Evolutionary conservation across 495 filamentous ascomycete species (phyloP), one percentile per base, ranked within the genome.

Genomic region (Usnea hakonensis): DNA sequence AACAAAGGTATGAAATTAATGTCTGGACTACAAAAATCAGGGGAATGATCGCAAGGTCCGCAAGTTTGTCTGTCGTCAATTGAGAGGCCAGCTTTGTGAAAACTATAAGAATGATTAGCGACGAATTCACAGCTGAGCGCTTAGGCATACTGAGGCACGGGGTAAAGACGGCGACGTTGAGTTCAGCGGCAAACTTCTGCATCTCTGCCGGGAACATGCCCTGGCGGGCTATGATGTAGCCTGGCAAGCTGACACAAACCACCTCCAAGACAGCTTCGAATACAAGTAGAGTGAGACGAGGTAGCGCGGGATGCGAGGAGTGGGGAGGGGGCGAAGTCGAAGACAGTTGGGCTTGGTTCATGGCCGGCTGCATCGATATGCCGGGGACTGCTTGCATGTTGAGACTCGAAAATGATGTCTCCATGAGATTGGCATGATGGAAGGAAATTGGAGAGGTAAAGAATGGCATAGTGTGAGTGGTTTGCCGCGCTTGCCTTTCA

Each of bases 71-170:
- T 52, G 91, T 87, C 33, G 87, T 96, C 57, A 98, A 80, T 75
- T 98, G 94, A 8, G 89, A 93, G n/a, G 93, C 94, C 28, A 98
- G 81, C 75, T 97, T 98, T 33, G 89, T 96, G 78, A 97, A 98
- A 71, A 98, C 91, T 96, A 65, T 26, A 62, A 30, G 55, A 64
- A 23, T 26, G 37, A n/a, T 60, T 21, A 60, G 55, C 16, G 9
- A 19, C 19, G 3, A 28, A 28, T 23, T 32, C 28, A 2, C 30
- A 37, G 37, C 38, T n/a, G 36, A 43, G 13, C 28, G 23, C 2
- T 37, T 37, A 16, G 37, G 73, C 90, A 64, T 87, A 96, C 91
- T 95, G 64, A 98, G 84, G 69, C 95, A 97, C 59, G 94, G 94
- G 44, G 94, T 98, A 72, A 98, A 98, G 19, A 98, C 78, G 67